A percentile compares a stretch with the other conserved stretches of the same genome.
phyloP scores from a whole-genome alignment of 352 stramenopile genomes.

The Pythium volutum region DNA sequence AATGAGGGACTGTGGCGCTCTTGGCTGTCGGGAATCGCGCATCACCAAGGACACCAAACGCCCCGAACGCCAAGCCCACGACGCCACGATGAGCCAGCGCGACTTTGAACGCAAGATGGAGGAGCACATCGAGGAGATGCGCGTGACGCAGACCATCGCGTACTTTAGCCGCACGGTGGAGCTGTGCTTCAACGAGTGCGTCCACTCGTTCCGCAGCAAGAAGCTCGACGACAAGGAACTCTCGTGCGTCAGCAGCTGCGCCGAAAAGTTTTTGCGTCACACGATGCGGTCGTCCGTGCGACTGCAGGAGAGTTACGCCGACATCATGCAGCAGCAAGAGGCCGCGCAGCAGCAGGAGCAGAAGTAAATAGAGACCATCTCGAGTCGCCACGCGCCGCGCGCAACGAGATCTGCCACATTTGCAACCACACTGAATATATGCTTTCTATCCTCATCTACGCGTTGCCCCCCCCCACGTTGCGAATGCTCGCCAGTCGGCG shows the following conservation, averaged over 20 bases:
- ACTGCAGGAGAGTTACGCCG: slow-evolving; percentile 85
- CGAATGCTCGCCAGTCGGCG: background rate
- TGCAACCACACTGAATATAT: slow-evolving; percentile 15
- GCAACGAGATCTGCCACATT: background rate
- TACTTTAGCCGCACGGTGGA: slow-evolving; percentile 91
- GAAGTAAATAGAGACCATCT: slow-evolving; percentile 24
- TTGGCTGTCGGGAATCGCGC: slow-evolving; percentile 18
- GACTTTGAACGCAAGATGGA: slow-evolving; percentile 90
- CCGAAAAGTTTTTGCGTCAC: slow-evolving; percentile 90
- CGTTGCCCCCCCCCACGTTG: background rate
- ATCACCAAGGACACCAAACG: slow-evolving; percentile 1
- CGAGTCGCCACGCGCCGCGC: background rate
- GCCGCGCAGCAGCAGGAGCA: slow-evolving; percentile 50
- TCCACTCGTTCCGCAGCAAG: slow-evolving; percentile 90
- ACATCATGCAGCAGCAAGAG: slow-evolving; percentile 86
- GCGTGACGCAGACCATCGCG: slow-evolving; percentile 85
- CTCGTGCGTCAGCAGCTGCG: slow-evolving; percentile 86
- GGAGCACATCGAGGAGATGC: slow-evolving; percentile 90
- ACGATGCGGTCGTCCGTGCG: slow-evolving; percentile 88
- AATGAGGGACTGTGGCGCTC: slow-evolving; percentile 22
- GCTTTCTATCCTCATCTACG: background rate
- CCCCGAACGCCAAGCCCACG: background rate
- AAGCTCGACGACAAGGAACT: slow-evolving; percentile 89
- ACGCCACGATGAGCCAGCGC: slow-evolving; percentile 58
- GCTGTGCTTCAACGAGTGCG: slow-evolving; percentile 87